Evolutionary conservation across 2,329 filamentous ascomycete species (phyloP).

Genomic region (Pseudogymnoascus verrucosus): DNA sequence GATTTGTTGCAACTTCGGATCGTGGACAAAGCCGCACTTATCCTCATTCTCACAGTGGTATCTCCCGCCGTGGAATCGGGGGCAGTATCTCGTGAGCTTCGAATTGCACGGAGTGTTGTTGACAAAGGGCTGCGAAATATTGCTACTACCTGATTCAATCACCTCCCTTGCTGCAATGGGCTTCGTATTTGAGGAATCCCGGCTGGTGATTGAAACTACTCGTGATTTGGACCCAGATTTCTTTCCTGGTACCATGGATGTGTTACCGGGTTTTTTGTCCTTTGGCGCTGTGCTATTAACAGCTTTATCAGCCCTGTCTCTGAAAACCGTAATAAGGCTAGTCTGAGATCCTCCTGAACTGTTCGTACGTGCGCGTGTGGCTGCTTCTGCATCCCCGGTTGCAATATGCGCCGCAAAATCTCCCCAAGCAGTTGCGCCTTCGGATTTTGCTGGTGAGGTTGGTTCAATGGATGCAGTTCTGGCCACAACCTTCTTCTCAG

Average conservation of each 20-base stretch:
- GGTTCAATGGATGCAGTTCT: slow-evolving; percentile 33
- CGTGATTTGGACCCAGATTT: background rate
- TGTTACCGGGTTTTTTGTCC: background rate
- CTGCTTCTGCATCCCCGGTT: background rate
- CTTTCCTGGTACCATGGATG: background rate
- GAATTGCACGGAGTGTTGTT: background rate
- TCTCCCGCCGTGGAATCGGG: background rate
- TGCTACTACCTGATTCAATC: background rate
- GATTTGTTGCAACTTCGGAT: background rate
- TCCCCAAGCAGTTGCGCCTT: slow-evolving; percentile 16
- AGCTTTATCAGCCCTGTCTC: background rate
- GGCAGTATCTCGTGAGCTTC: background rate
- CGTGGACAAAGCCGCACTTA: background rate
- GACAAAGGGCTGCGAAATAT: background rate
- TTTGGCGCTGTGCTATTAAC: background rate
- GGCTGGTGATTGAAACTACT: background rate
- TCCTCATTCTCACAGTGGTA: background rate
- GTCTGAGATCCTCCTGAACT: background rate
- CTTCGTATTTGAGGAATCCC: background rate
- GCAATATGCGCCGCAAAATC: background rate
- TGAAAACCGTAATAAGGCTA: background rate
- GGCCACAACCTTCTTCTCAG: slow-evolving; percentile 33
- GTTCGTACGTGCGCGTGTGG: background rate
- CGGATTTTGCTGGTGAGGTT: background rate
- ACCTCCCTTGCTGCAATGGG: background rate